These are phyloP conservation scores for Peronospora destructor DNA, from an alignment of 352 stramenopile species.

Conservation along the genomic window DNA sequence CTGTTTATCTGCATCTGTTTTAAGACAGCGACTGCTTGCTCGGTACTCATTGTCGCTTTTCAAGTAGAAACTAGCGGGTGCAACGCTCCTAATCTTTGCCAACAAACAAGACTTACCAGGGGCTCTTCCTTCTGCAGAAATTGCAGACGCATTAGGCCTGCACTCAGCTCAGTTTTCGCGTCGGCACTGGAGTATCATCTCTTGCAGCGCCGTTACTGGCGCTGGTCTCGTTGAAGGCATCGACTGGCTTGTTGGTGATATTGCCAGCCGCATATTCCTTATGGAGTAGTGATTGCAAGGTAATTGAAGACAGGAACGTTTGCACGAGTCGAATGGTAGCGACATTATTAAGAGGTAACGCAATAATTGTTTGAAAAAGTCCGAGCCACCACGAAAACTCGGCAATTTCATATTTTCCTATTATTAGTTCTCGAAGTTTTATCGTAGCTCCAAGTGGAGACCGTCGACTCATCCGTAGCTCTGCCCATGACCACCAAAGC, in stretches of 20 bases:
- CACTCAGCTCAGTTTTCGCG: slow-evolving; percentile 76
- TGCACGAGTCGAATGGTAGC: no score
- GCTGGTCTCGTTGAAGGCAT: slow-evolving; percentile 93
- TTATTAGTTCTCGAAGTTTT: no score
- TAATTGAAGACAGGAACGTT: neutral
- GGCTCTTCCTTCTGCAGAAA: slow-evolving; percentile 86
- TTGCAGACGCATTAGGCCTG: slow-evolving; percentile 86
- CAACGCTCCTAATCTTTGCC: slow-evolving; percentile 97
- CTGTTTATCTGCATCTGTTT: neutral
- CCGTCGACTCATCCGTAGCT: neutral
- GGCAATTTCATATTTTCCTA: no score
- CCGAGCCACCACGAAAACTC: no score
- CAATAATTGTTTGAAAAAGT: no score
- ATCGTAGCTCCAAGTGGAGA: slow-evolving; percentile 2
- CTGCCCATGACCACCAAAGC: slow-evolving; percentile 3
- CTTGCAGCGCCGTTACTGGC: slow-evolving; percentile 94
- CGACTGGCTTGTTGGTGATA: slow-evolving; percentile 97
- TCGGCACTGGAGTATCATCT: slow-evolving; percentile 88
- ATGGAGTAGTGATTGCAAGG: slow-evolving; percentile 46
- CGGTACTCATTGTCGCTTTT: slow-evolving; percentile 2
- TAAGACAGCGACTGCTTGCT: neutral
- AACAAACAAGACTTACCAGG: slow-evolving; percentile 98
- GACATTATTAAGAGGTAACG: no score
- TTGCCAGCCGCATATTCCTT: slow-evolving; percentile 94
- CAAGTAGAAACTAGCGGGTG: slow-evolving; percentile 93